These are phyloP conservation scores for Talaromyces sp. DNA, from an alignment of 2,329 filamentous ascomycete species.

Conservation along the genomic window DNA sequence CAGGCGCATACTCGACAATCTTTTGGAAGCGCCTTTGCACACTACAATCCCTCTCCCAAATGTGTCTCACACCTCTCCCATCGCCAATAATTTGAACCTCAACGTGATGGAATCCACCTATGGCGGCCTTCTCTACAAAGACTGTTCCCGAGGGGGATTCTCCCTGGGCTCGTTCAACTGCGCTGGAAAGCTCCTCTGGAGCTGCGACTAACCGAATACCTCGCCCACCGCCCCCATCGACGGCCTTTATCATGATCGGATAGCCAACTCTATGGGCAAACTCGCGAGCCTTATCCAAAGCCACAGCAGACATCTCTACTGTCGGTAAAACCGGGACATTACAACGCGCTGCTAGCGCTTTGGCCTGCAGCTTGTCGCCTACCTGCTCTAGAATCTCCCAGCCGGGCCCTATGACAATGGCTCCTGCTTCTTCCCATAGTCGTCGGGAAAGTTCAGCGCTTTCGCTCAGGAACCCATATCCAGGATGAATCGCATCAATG, in stretches of 20 bases:
- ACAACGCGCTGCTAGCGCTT: slow-evolving; percentile 47
- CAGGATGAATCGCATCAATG: slow-evolving; percentile 55
- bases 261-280: slow-evolving; percentile 57
- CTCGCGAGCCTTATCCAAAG: slow-evolving; percentile 34
- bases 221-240: slow-evolving; percentile 57
- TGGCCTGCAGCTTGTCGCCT: slow-evolving; percentile 53
- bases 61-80: slow-evolving; percentile 48
- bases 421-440: slow-evolving; percentile 46
- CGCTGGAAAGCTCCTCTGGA: slow-evolving; percentile 40
- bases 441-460: slow-evolving; percentile 45
- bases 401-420: slow-evolving; percentile 51
- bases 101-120: slow-evolving; percentile 57
- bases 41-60: slow-evolving; percentile 59
- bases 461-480: slow-evolving; percentile 60
- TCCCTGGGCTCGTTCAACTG: slow-evolving; percentile 47
- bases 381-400: slow-evolving; percentile 53
- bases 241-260: slow-evolving; percentile 60
- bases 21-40: slow-evolving; percentile 59
- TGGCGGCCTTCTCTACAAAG: slow-evolving; percentile 58
- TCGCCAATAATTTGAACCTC: slow-evolving; percentile 57
- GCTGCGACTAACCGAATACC: slow-evolving; percentile 52
- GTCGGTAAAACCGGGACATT: slow-evolving; percentile 49
- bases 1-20: slow-evolving; percentile 55
- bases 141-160: slow-evolving; percentile 55
- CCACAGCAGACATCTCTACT: slow-evolving; percentile 39